Evolutionary conservation across 2,329 filamentous ascomycete genomes (phyloP).

Genomic region (Aspergillus costaricaensis): DNA sequence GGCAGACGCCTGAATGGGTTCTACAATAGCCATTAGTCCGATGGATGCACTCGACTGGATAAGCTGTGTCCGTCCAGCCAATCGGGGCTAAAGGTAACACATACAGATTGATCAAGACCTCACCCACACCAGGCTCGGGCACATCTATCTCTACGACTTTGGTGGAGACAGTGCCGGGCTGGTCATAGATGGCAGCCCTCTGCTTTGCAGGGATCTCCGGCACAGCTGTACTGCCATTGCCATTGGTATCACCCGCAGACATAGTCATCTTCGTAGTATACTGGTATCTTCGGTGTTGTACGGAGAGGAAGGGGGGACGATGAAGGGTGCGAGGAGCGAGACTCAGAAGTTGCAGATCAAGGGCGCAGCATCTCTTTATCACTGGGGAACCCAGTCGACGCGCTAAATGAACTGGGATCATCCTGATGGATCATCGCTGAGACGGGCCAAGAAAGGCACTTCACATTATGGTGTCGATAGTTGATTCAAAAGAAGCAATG

Average conservation of each 20-base stretch:
- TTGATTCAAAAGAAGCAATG: background rate
- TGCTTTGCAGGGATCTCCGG: conserved; percentile 58
- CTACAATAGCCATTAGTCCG: conserved; percentile 31
- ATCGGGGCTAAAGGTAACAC: background rate
- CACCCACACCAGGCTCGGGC: conserved; percentile 63
- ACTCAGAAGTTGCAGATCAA: background rate
- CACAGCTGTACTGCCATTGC: conserved; percentile 5
- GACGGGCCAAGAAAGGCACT: background rate
- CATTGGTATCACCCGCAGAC: background rate
- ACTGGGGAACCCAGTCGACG: background rate
- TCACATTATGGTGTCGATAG: background rate
- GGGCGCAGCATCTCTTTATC: background rate
- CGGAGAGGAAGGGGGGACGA: background rate
- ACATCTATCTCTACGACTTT: conserved; percentile 65
- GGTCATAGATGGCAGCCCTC: conserved; percentile 66
- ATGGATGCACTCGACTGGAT: background rate
- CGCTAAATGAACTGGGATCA: background rate
- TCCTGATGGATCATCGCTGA: background rate
- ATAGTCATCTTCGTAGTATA: conserved; percentile 30
- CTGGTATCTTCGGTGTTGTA: background rate
- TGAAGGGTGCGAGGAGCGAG: background rate
- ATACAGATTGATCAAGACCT: conserved; percentile 65
- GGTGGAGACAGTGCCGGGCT: conserved; percentile 65
- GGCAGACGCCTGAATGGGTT: conserved; percentile 66
- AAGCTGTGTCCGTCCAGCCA: background rate